Conservation (phyloP, 1,139 yeast genomes). For the Suhomyces chickasaworum region DNA sequence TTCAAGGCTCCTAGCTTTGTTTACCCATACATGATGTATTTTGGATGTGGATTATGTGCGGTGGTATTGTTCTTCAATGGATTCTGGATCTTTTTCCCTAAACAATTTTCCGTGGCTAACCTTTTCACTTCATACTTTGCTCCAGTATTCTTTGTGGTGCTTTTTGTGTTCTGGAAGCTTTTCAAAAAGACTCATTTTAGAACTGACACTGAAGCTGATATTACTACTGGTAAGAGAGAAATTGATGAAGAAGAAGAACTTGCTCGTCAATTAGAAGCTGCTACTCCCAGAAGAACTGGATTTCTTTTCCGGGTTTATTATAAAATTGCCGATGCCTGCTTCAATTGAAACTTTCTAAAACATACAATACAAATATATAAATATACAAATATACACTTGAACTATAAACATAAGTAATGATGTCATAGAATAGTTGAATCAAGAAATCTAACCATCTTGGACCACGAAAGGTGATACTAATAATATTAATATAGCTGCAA, state of each 20-base stretch:
- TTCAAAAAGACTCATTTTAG: conserved; percentile 37
- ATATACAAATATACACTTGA: no score
- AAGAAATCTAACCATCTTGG: no score
- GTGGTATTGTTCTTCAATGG: conserved; percentile 41
- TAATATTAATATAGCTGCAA: no score
- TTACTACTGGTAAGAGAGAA: conserved; percentile 37
- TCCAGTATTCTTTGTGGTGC: conserved; percentile 32
- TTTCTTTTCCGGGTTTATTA: conserved; percentile 22
- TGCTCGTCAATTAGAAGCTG: conserved; percentile 24
- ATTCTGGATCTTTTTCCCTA: conserved; percentile 47
- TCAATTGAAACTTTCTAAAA: conserved; percentile 14
- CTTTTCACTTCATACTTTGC: conserved; percentile 46
- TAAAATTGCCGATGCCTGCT: conserved; percentile 21
- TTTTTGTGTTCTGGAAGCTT: conserved; percentile 39
- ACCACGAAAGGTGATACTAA: no score
- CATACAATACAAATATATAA: background rate
- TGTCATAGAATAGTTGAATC: no score
- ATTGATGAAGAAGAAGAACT: conserved; percentile 39
- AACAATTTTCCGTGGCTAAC: conserved; percentile 36
- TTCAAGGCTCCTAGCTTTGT: conserved; percentile 32
- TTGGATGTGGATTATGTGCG: conserved; percentile 30
- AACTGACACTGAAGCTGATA: conserved; percentile 36
- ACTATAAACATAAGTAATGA: no score
- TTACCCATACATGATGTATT: conserved; percentile 37
- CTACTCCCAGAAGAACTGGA: conserved; percentile 24